Evolutionary conservation across 2,329 filamentous ascomycete genomes (phyloP), one percentile per base, ranked within the genome.

Genomic region (Colletotrichum liriopes): DNA sequence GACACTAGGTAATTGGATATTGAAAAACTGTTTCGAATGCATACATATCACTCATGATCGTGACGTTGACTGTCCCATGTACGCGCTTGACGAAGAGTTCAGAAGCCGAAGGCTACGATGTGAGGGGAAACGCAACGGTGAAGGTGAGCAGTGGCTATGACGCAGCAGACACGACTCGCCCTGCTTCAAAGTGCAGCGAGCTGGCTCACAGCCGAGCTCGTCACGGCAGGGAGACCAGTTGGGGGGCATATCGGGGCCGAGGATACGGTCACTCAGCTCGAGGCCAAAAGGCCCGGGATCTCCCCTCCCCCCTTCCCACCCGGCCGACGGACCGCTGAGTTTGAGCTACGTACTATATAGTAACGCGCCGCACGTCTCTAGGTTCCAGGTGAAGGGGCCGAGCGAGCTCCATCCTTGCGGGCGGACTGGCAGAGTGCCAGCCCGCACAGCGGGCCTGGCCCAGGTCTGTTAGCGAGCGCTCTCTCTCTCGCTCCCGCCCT

Each of bases 1-100:
- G 65, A 68, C 26, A 65, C n/a, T 39, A 63, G 60, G 47, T 65
- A 61, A 65, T 69, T 59, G 23, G 39, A 69, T 45, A 64, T 52
- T 49, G 39, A 64, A 47, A 20, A 12, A 20, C 8, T 62, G 23
- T 51, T 55, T n/a, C 35, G 23, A 55, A 52, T 16, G n/a, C 14
- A 26, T 23, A 8, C 18, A 5, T n/a, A 1, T 23, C 32, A 37
- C 9, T 5, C 32, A 20, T 14, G 32, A 20, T 3, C 41, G 29
- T 26, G 2, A 18, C 2, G 4, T 26, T 23, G 32, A 2, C 12
- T 26, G 12, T 41, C 41, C 9, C 29, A 16, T 29, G 5, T 51
- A 23, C n/a, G 6, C 29, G 29, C 4, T 32, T 32, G 29, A 32
- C 29, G 29, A 32, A 4, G 29, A 32, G 45, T 14, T n/a, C 20